Base-by-base conservation (phyloP, 441 rosid genomes). In the Adansonia gregorii region DNA sequence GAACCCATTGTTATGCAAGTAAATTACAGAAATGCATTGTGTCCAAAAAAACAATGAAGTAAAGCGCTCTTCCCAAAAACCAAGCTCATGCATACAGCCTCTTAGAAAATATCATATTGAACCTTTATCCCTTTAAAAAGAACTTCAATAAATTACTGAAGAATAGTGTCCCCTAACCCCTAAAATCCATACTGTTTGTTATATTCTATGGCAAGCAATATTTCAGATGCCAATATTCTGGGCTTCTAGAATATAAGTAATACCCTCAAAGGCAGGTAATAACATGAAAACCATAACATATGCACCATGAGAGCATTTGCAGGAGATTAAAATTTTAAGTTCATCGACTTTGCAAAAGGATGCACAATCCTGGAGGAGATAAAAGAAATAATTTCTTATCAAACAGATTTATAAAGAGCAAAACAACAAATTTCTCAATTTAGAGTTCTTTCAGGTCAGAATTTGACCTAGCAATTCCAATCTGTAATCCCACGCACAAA, bases 271-370 rank as follows among this genome's bases (percentile, higher is more conserved):
- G 54, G 35, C 72, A 35, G 54, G 55, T 19, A 67, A 67, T 10
- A 45, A 43, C 27, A 66, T 4, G 1, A 17, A 43, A 2, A 46
- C 46, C 20, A 67, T n/a, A 66, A 66, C 8, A 19, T 46, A 67
- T 19, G 71, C 54, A 43, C 31, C 9, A n/a, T 0, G 8, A 67
- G 35, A 19, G 35, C 35, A 19, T 67, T 45, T 71, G 59, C 48
- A 31, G 3, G 22, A 52, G 45, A 3, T 55, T 78, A 60, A 78
- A 64, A 66, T 31, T 71, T 73, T 77, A 48, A 70, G 24, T 51
- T 70, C 74, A 51, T 27, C 77, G 78, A 78, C 76, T n/a, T 66
- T 9, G 19, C 35, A 39, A 60, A 35, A 72, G 51, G 31, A 41
- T 43, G 10, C n/a, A 55, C 8, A 41, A 41, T 39, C 24, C 24